These are phyloP conservation scores for Hibiscus syriacus DNA, from an alignment of 345 rosid species.

Conservation along the genomic window DNA sequence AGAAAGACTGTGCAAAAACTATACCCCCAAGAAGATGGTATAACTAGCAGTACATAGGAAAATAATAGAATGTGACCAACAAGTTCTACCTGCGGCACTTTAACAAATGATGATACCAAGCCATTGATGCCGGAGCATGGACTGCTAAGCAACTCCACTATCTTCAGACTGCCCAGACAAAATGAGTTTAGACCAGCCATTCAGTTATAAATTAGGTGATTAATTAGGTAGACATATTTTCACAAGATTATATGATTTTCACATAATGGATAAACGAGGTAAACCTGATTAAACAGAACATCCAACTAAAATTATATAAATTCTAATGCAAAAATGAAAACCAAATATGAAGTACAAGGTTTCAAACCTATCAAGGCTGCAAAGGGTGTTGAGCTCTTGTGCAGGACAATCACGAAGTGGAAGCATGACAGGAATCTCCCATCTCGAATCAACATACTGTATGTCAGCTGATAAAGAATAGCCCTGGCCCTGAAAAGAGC, in stretches of 20 bases:
- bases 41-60: not conserved
- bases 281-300: not conserved
- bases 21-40: not conserved
- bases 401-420: constrained; percentile 82
- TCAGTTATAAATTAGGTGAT: constrained; percentile 8
- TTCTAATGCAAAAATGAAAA: not conserved
- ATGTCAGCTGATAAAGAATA: constrained; percentile 94
- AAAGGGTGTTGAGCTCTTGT: constrained; percentile 59
- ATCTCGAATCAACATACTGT: constrained; percentile 82
- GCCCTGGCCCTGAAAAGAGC: constrained; percentile 66
- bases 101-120: constrained; percentile 76
- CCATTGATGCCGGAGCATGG: constrained; percentile 59
- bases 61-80: not conserved
- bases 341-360: not conserved
- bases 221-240: not conserved
- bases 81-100: constrained; percentile 56
- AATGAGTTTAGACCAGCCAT: constrained; percentile 29
- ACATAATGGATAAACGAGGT: not conserved
- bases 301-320: not conserved
- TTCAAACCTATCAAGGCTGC: constrained; percentile 69
- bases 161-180: constrained; percentile 90
- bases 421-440: constrained; percentile 70
- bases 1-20: not conserved
- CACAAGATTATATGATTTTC: not conserved
- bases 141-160: constrained; percentile 32